These are phyloP conservation scores for Luffa aegyptiaca DNA, from an alignment of 306 rosid genomes.

Conservation along the genomic window DNA sequence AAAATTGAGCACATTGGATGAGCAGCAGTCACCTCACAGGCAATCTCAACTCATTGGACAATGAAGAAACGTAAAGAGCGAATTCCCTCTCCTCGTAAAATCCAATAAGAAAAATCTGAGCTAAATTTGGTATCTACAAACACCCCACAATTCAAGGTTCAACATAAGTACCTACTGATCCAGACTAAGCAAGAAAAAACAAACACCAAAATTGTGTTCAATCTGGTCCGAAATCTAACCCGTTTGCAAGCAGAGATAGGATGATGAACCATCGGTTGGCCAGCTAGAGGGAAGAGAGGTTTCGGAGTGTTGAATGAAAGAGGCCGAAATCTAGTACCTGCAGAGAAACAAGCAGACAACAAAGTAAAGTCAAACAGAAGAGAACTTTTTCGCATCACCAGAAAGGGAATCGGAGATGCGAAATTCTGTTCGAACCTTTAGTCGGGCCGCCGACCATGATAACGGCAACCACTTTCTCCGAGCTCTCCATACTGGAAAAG, in stretches of 20 bases:
- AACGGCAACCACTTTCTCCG: conserved; percentile 91
- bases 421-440: conserved; percentile 54
- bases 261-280: conserved; percentile 93
- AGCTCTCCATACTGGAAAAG: conserved; percentile 39
- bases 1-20: neutral
- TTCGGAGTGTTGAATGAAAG: conserved; percentile 92
- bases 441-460: conserved; percentile 99
- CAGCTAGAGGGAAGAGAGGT: conserved; percentile 97
- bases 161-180: neutral
- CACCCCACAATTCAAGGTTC: neutral
- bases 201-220: neutral
- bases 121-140: conserved; percentile 75
- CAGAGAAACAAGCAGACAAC: conserved; percentile 3
- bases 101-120: conserved; percentile 76
- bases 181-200: neutral
- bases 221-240: conserved; percentile 30
- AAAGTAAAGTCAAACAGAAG: conserved; percentile 2
- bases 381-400: neutral
- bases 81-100: conserved; percentile 95
- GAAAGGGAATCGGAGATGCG: neutral
- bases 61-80: conserved; percentile 76
- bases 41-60: conserved; percentile 81
- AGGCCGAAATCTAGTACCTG: conserved; percentile 98
- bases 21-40: conserved; percentile 65
- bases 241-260: conserved; percentile 89